Conservation (phyloP, 306 rosid species). For the Cucumis melo region DNA sequence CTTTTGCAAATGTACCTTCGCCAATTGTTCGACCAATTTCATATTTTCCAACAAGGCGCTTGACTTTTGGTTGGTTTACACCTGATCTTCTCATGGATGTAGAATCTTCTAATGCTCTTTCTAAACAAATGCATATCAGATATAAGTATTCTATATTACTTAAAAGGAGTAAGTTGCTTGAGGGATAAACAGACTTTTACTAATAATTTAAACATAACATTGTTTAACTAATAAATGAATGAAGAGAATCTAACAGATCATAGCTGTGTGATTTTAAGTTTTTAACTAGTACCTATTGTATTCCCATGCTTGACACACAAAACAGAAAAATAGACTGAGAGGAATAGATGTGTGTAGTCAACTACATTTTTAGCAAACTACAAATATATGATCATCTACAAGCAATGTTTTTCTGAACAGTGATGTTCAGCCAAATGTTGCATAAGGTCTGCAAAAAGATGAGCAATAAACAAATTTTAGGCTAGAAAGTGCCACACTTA, state of each 20-base stretch:
- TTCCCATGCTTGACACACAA: not conserved
- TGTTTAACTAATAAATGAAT: not conserved
- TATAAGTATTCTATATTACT: not conserved
- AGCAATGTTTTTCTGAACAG: not conserved
- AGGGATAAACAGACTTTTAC: not conserved
- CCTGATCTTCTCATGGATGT: conserved; percentile 15
- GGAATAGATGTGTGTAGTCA: not conserved
- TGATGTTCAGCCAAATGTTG: not conserved
- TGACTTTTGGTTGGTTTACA: conserved; percentile 69
- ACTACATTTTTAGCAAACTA: not conserved
- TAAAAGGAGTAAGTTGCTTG: not conserved
- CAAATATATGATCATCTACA: not conserved
- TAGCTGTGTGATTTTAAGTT: not conserved
- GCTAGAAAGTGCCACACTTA: not conserved
- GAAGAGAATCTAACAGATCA: not conserved
- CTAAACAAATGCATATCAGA: not conserved
- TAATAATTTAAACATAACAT: not conserved
- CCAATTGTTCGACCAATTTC: conserved; percentile 96
- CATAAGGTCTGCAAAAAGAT: not conserved
- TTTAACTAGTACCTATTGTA: not conserved
- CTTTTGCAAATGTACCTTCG: conserved; percentile 97
- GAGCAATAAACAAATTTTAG: not conserved
- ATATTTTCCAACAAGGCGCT: conserved; percentile 85
- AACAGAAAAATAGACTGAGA: not conserved
- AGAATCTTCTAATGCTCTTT: not conserved